These are phyloP conservation scores for Suillus discolor DNA, from an alignment of 768 basidiomycete genomes.

Conservation along the genomic window DNA sequence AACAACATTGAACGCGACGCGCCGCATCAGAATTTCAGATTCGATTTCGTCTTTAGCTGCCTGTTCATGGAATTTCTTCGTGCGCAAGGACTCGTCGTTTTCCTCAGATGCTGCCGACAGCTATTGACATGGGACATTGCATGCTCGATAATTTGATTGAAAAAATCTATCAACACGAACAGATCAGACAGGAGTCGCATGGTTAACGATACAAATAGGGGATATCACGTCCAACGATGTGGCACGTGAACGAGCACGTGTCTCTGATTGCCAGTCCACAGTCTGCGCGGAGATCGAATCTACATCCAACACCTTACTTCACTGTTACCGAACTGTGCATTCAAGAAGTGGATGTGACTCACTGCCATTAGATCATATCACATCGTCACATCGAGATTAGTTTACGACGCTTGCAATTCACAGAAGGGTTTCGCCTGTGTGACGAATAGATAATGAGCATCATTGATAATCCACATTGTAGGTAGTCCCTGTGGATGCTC, in stretches of 20 bases:
- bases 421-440: conserved; percentile 3
- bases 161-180: conserved; percentile 1
- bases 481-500: not conserved
- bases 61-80: not conserved
- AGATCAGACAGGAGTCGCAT: not conserved
- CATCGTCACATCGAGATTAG: not conserved
- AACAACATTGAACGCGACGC: not conserved
- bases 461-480: not conserved
- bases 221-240: not conserved
- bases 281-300: no score
- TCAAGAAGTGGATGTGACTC: not conserved
- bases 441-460: not conserved
- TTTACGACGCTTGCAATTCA: not conserved
- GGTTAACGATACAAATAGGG: not conserved
- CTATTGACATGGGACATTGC: not conserved
- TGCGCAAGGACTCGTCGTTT: not conserved
- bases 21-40: not conserved
- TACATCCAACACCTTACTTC: not conserved
- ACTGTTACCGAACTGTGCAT: not conserved
- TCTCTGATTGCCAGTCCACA: not conserved
- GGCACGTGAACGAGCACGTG: not conserved
- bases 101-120: not conserved
- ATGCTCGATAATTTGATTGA: not conserved
- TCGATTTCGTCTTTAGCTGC: not conserved
- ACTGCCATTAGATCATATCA: not conserved